Conservation (phyloP, 1,284 basidiomycete genomes). For the Pyrrhoderma noxium region DNA sequence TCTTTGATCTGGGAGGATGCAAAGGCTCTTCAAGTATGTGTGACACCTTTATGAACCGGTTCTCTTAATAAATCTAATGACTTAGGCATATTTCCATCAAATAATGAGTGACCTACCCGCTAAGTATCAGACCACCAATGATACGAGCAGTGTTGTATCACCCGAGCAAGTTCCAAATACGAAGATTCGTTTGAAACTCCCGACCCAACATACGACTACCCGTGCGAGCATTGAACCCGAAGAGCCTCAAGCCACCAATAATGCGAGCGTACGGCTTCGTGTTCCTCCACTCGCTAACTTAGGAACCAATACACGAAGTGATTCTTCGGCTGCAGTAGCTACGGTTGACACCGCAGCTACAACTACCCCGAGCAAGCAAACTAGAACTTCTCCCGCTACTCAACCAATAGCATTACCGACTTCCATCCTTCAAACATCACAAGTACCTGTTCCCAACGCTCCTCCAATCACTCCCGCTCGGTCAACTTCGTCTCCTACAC, state of each 20-base stretch:
- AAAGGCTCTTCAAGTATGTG: slow-evolving; percentile 49
- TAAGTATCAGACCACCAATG: slow-evolving; percentile 33
- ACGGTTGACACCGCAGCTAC: background rate
- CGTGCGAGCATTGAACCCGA: background rate
- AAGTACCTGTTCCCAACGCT: background rate
- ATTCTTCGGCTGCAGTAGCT: background rate
- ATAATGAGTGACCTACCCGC: slow-evolving; percentile 69
- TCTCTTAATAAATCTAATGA: slow-evolving; percentile 16
- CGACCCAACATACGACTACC: slow-evolving; percentile 24
- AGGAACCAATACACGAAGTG: background rate
- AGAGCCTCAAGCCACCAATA: background rate
- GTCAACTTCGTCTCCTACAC: slow-evolving; percentile 6
- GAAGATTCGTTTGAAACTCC: slow-evolving; percentile 62
- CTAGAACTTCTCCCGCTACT: slow-evolving; percentile 4
- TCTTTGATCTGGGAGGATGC: slow-evolving; percentile 75
- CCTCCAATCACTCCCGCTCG: slow-evolving; percentile 18
- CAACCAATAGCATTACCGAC: background rate
- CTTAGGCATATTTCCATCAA: slow-evolving; percentile 59
- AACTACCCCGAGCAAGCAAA: slow-evolving; percentile 4
- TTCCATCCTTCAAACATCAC: background rate
- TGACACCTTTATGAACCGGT: slow-evolving; percentile 15
- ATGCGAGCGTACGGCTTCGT: slow-evolving; percentile 10
- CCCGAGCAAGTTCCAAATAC: slow-evolving; percentile 34
- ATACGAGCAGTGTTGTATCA: slow-evolving; percentile 25
- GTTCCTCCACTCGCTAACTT: slow-evolving; percentile 9